Base-by-base conservation (phyloP, 257 asterid species). In the Scutellaria baicalensis region DNA sequence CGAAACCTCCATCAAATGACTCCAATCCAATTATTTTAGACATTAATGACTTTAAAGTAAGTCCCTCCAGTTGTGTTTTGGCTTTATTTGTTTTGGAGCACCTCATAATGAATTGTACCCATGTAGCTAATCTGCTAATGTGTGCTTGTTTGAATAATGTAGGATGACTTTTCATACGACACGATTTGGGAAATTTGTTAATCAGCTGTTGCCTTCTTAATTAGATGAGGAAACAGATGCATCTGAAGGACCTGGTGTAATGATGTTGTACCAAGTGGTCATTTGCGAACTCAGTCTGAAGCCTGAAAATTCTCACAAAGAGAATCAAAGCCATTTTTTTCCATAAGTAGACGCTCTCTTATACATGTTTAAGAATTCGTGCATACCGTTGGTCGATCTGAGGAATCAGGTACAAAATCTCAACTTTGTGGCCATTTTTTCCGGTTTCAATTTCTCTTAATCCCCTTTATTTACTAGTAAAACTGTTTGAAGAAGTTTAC, bases 121-220 rank as follows among this genome's bases (percentile, higher is more conserved):
- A 18, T 18, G 48, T 51, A 57, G 70, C 86, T 74, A 55, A 65
- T 47, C 60, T 48, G 57, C 39, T 18, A 47, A 48, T 44, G 17
- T 39, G 8, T 73, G 52, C 64, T 79, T 74, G 50, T 74, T 39
- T 70, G 68, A 33, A 20, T 63, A 35, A 74, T 72, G 79, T 79
- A 91, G 99, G 99, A 97, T 65, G 90, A 89, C 76, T 89, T 94
- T 76, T 94, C 97, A 13, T 94, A 89, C 49, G 99, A 91, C 76
- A 92, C 89, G 16, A 78, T 94, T 89, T 17, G 96, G 96, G 58
- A 83, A 85, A 80, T 88, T 94, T 76, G 99, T 94, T 16, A 84
- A 83, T 71, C 85, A 89, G 90, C 77, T 86, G 69, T 84, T 88
- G 76, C 97, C 99, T 62, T 86, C 97, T 71, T 89, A 83, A 78